Percentiles rank a stretch among this genome's conserved stretches.
These are phyloP conservation scores for Plenodomus tracheiphilus DNA, from an alignment of 2,329 filamentous ascomycete species.

Conservation along the genomic window DNA sequence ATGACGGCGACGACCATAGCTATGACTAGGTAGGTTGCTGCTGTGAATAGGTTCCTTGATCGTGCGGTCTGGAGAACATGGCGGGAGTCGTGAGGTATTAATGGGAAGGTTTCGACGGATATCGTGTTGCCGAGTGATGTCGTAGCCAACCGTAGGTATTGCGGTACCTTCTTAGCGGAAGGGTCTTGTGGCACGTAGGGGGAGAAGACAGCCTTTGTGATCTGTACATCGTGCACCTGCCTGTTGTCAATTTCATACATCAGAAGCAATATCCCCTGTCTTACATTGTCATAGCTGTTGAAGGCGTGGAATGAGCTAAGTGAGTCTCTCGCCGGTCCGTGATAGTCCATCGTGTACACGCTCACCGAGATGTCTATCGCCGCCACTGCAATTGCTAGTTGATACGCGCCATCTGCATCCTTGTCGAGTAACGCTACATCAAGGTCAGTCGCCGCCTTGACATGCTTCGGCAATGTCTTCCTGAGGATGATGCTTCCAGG, in stretches of 20 bases:
- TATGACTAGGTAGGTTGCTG: constrained; percentile 61
- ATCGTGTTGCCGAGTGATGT: constrained; percentile 80
- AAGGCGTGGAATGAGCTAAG: constrained; percentile 55
- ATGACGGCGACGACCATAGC: constrained; percentile 63
- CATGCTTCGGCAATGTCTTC: constrained; percentile 65
- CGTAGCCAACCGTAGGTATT: constrained; percentile 76
- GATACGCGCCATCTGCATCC: constrained; percentile 64
- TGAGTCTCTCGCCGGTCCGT: constrained; percentile 51
- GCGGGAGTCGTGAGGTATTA: constrained; percentile 59
- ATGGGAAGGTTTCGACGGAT: constrained; percentile 76
- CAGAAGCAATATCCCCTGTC: not conserved
- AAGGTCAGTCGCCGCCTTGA: constrained; percentile 76
- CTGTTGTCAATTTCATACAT: constrained; percentile 7
- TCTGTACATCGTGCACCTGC: constrained; percentile 55
- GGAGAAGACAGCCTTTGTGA: constrained; percentile 58
- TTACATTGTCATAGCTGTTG: constrained; percentile 58
- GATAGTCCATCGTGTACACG: constrained; percentile 76
- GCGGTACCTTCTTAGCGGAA: constrained; percentile 43
- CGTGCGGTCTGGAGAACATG: constrained; percentile 69
- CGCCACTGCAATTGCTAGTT: constrained; percentile 80
- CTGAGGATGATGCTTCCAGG: constrained; percentile 54
- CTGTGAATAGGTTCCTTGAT: constrained; percentile 53
- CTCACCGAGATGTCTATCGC: constrained; percentile 78
- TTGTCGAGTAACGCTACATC: constrained; percentile 71
- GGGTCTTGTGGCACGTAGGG: constrained; percentile 48